phyloP scores from a whole-genome alignment of 2,329 filamentous ascomycete genomes.

The Phoma herbarum region DNA sequence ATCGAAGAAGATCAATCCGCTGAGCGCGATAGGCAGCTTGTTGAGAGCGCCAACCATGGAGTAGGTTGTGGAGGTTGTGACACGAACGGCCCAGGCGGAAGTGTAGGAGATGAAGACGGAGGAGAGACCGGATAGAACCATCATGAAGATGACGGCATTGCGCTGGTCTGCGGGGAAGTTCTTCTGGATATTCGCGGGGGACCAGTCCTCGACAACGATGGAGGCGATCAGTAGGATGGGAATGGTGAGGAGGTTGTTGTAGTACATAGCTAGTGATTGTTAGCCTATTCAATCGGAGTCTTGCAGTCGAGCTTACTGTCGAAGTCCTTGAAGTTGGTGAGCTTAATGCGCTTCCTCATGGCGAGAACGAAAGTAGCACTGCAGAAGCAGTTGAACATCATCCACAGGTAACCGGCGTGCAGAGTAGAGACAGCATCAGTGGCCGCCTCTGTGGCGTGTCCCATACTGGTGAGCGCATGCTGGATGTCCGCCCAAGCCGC shows the following conservation, averaged over 20 bases:
- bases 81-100: constrained; percentile 97
- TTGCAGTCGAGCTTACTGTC: constrained; percentile 74
- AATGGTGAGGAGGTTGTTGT: constrained; percentile 98
- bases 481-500: constrained; percentile 98
- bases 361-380: constrained; percentile 87
- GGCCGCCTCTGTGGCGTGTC: constrained; percentile 63
- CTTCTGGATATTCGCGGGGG: constrained; percentile 76
- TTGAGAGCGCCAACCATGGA: constrained; percentile 98
- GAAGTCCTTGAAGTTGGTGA: constrained; percentile 99
- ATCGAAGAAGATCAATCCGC: constrained; percentile 93
- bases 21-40: constrained; percentile 95
- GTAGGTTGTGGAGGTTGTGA: constrained; percentile 97
- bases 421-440: constrained; percentile 84
- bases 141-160: constrained; percentile 82
- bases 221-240: constrained; percentile 87
- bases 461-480: constrained; percentile 75
- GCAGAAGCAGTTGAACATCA: constrained; percentile 96
- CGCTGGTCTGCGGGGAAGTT: constrained; percentile 90
- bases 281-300: constrained; percentile 28
- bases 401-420: constrained; percentile 96
- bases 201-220: constrained; percentile 91
- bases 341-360: constrained; percentile 99
- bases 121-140: constrained; percentile 91
- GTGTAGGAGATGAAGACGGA: constrained; percentile 99
- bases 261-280: constrained; percentile 86